Evolutionary conservation across 148 eudicot genomes (phyloP).

Genomic region (Fagopyrum tataricum): DNA sequence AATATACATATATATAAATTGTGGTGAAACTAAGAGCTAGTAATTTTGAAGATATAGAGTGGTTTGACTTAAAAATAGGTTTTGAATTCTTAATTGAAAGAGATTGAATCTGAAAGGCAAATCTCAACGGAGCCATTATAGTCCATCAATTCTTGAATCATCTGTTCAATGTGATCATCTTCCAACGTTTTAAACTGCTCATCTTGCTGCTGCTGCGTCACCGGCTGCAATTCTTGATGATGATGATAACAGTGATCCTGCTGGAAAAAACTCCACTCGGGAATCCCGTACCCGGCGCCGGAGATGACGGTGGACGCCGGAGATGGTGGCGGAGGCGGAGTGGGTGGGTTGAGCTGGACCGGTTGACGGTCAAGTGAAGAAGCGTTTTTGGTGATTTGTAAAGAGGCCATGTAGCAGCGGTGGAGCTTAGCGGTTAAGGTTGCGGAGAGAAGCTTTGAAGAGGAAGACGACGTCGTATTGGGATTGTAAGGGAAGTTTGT

Average conservation of each 20-base stretch:
- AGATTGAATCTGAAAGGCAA: conserved; percentile 9
- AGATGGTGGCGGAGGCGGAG: neutral
- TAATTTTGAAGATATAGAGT: neutral
- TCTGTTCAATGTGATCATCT: conserved; percentile 86
- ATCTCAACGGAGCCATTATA: conserved; percentile 56
- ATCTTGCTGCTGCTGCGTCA: conserved; percentile 16
- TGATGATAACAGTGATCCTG: neutral
- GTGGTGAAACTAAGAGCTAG: neutral
- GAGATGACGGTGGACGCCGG: neutral
- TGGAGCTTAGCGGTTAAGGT: conserved; percentile 68
- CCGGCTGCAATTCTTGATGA: neutral
- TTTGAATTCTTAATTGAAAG: neutral
- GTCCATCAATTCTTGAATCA: conserved; percentile 79
- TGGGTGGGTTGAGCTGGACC: neutral
- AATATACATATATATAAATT: neutral
- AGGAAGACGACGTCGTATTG: conserved; percentile 32
- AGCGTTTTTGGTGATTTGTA: neutral
- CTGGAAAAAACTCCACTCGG: neutral
- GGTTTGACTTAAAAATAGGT: neutral
- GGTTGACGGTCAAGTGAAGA: neutral
- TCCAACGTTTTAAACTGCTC: conserved; percentile 40
- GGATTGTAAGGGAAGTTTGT: conserved; percentile 80
- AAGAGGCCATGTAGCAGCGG: conserved; percentile 71
- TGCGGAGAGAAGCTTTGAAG: conserved; percentile 63
- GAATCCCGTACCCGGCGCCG: neutral